Evolutionary conservation across 2,329 filamentous ascomycete genomes (phyloP), one percentile per base, ranked within the genome.

Genomic region (Pezicula rhizophila): DNA sequence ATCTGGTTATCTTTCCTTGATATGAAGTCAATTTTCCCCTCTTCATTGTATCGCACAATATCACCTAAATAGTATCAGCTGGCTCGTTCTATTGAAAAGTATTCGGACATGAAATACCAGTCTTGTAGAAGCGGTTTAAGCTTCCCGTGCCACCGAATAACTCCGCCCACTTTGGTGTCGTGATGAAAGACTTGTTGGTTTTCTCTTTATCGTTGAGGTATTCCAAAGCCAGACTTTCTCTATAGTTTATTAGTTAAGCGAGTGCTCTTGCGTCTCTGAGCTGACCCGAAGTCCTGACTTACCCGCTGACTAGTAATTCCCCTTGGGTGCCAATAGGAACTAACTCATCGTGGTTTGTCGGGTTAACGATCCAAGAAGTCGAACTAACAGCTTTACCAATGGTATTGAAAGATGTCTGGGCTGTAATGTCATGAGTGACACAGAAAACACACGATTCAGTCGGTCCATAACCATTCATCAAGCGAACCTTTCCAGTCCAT

Each of bases 381-480:
- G 20, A 26, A 10, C 28, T 38, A 26, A 51, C 25, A 6, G 10
- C 39, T 23, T 14, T 7, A 14, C 46, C 46, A 23, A 48, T 42
- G 35, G 39, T 48, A 35, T 28, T 28, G 26, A 28, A 28, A 28
- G 26, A 28, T 8, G 26, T 28, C 26, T 28, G 26, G 26, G 26
- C 2, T 28, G 26, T 28, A 10, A 28, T 28, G 26, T 28, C 26
- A 10, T 28, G 26, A 28, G 26, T 28, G 26, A 28, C 26, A 10
- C 26, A 28, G 26, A 28, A 28, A 18, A 40, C 4, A 11, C 26
- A 38, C 28, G 26, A 17, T 68, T 95, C 89, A 0, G 89, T 95
- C 2, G 89, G 89, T 1, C 89, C 89, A 61, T 95, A 95, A 1
- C 61, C 64, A 58, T 71, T 70, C 45, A 68, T 49, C 37, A 70